A percentile compares a stretch with the other conserved stretches of the same genome.
These are phyloP conservation scores for Hemisphaericaspora subhashii DNA, from an alignment of 1,139 yeast species.

Conservation along the genomic window DNA sequence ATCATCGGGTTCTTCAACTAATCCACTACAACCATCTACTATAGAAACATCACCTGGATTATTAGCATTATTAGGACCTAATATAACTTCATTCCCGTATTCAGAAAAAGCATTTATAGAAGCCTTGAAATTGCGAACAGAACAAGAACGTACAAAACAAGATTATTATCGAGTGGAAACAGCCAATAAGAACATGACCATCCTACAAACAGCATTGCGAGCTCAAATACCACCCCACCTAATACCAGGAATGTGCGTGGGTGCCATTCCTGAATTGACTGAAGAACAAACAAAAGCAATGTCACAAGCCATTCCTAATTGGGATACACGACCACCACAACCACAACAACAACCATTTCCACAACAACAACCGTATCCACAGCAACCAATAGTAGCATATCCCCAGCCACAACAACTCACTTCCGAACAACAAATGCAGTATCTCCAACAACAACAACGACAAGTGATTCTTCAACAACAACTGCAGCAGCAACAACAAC, in stretches of 20 bases:
- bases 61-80: constrained; percentile 51
- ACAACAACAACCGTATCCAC: constrained; percentile 7
- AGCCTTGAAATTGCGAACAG: constrained; percentile 63
- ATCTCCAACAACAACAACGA: constrained; percentile 9
- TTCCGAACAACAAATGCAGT: constrained; percentile 1
- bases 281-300: constrained; percentile 11
- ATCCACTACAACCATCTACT: constrained; percentile 1
- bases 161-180: constrained; percentile 71
- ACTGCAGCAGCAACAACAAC: too few relatives aligned
- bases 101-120: constrained; percentile 63
- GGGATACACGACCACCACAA: constrained; percentile 8
- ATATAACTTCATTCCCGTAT: constrained; percentile 54
- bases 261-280: constrained; percentile 13
- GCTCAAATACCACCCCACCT: constrained; percentile 66
- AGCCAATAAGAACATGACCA: constrained; percentile 57
- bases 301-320: constrained; percentile 8
- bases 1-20: constrained; percentile 8
- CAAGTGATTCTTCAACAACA: constrained; percentile 8
- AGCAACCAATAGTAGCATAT: constrained; percentile 5
- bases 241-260: constrained; percentile 64
- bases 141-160: constrained; percentile 84
- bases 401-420: constrained; percentile 6
- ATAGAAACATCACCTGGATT: constrained; percentile 17
- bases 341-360: constrained; percentile 6
- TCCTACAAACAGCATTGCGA: constrained; percentile 60